These are phyloP conservation scores for Croton laevigatus DNA, from an alignment of 441 rosid species.

Conservation along the genomic window DNA sequence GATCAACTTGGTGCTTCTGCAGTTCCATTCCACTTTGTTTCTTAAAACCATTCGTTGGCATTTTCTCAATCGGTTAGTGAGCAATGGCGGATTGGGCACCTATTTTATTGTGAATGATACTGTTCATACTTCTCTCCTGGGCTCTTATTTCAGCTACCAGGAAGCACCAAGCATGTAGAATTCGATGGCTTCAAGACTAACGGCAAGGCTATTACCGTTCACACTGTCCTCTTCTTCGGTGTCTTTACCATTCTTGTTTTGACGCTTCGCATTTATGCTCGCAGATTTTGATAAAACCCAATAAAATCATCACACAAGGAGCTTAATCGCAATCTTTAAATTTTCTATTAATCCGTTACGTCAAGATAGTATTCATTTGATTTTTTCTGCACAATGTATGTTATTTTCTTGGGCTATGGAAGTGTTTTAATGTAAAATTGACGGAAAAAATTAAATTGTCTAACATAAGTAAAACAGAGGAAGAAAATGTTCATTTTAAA, in stretches of 20 bases:
- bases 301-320: not conserved
- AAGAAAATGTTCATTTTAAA: no score
- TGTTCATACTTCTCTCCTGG: constrained; percentile 65
- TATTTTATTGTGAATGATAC: constrained; percentile 40
- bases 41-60: not conserved
- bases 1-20: no score
- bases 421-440: no score
- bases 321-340: not conserved
- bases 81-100: constrained; percentile 71
- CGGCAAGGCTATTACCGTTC: constrained; percentile 54
- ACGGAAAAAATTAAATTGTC: no score
- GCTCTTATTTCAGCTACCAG: constrained; percentile 53
- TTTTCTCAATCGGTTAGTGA: not conserved
- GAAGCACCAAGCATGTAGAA: constrained; percentile 38
- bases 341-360: not conserved
- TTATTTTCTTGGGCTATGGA: no score
- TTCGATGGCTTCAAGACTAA: constrained; percentile 56
- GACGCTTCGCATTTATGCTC: constrained; percentile 53
- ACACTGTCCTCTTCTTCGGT: constrained; percentile 57
- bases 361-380: not conserved
- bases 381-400: not conserved
- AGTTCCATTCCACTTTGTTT: not conserved
- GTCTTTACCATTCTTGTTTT: constrained; percentile 53
- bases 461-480: no score
- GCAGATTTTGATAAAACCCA: constrained; percentile 14